A percentile compares a stretch with the other conserved stretches of the same genome.
phyloP scores from a whole-genome alignment of 2,329 filamentous ascomycete species.

The Hypoxylon sp. region DNA sequence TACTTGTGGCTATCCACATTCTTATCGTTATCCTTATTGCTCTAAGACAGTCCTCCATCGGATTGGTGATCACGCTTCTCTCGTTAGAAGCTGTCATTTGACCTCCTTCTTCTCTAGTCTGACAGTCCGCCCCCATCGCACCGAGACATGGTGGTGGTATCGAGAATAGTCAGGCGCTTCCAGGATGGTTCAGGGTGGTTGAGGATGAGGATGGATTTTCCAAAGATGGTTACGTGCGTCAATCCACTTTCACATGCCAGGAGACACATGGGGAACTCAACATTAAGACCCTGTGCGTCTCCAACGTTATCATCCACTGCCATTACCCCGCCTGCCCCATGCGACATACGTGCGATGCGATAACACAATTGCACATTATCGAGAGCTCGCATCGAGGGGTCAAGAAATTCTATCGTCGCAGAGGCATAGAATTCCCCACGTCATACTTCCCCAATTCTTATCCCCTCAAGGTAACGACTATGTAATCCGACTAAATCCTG shows the following conservation, averaged over 20 bases:
- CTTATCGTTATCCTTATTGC: constrained; percentile 36
- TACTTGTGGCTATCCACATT: constrained; percentile 35
- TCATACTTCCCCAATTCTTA: neutral
- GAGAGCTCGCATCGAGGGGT: neutral
- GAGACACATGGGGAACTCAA: constrained; percentile 11
- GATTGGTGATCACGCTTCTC: constrained; percentile 44
- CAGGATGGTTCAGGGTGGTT: constrained; percentile 1
- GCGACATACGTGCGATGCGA: constrained; percentile 7
- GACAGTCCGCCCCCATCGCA: constrained; percentile 26
- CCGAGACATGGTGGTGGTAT: constrained; percentile 41
- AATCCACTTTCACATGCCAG: constrained; percentile 50
- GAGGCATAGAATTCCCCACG: neutral
- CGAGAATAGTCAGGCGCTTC: constrained; percentile 43
- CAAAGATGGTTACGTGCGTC: constrained; percentile 35
- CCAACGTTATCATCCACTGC: constrained; percentile 21
- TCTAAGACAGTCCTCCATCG: constrained; percentile 20
- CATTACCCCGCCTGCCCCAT: constrained; percentile 27
- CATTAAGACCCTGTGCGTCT: constrained; percentile 14
- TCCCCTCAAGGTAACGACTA: neutral
- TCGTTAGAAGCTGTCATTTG: constrained; percentile 45
- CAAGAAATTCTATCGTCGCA: constrained; percentile 1
- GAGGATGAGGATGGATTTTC: constrained; percentile 34
- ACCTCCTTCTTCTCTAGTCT: constrained; percentile 37
- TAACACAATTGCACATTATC: constrained; percentile 29
- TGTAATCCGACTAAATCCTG: constrained; percentile 15